These are phyloP conservation scores for Babesia bigemina DNA, from an alignment of 169 alveolate genomes.

Conservation along the genomic window DNA sequence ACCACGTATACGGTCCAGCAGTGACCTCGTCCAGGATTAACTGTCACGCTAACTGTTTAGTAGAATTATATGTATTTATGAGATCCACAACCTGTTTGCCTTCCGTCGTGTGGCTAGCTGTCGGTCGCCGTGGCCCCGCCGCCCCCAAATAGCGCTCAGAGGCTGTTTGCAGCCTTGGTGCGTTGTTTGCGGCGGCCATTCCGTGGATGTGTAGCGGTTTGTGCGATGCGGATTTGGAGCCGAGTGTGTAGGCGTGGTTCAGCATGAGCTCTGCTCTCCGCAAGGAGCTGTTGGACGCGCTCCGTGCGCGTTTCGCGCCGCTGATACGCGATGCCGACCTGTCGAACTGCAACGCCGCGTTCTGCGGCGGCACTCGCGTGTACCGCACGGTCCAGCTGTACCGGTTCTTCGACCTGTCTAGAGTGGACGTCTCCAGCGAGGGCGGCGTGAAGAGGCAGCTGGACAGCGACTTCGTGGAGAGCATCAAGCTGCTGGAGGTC, in stretches of 20 bases:
- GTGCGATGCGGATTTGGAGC: neutral
- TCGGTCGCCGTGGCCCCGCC: neutral
- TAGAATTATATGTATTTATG: neutral
- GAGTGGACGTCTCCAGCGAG: conserved; percentile 11
- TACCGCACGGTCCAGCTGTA: conserved; percentile 15
- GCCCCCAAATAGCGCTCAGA: no score
- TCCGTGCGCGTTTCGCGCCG: conserved; percentile 9
- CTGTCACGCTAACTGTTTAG: no score
- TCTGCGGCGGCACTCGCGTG: neutral
- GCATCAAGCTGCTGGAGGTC: conserved; percentile 15
- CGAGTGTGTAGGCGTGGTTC: neutral
- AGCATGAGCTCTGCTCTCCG: conserved; percentile 17
- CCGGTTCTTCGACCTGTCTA: conserved; percentile 33
- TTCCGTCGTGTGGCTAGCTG: neutral
- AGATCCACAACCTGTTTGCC: neutral
- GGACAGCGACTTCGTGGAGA: conserved; percentile 24
- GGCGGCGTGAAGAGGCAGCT: neutral
- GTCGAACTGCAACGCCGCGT: neutral
- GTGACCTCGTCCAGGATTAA: neutral
- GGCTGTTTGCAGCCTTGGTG: no score
- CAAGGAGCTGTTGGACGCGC: conserved; percentile 20
- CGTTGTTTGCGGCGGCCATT: no score
- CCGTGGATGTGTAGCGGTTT: neutral
- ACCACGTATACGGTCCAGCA: no score
- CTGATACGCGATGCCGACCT: neutral